Evolutionary conservation across 2,329 filamentous ascomycete genomes (phyloP), one percentile per base, ranked within the genome.

Genomic region (Colletotrichum sp.): DNA sequence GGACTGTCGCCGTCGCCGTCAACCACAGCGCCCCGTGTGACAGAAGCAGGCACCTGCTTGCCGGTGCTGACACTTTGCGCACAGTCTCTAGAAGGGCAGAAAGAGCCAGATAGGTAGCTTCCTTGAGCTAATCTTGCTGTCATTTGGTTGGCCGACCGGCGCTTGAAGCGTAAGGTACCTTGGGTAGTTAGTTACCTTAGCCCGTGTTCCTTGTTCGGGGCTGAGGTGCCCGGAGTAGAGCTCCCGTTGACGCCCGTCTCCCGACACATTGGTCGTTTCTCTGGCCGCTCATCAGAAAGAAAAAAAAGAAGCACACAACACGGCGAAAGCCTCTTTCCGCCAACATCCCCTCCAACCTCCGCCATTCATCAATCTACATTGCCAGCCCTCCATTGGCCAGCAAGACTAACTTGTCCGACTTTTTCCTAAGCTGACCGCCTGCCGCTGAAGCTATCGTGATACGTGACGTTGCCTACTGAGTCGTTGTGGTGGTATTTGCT

Each of bases 391-490:
- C 61, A 64, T 64, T 66, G 67, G 24, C 7, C 26, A 65, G 26
- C 60, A 39, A 59, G 60, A 28, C 72, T 52, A 60, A 36, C 43
- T 60, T 48, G 59, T n/a, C 30, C 32, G 16, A 65, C 26, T 36
- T 43, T 34, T 43, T 64, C 30, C 24, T 32, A 73, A 72, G 57
- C 65, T 74, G 43, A 59, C 48, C 64, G 30, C 55, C 59, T 61
- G 65, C 59, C 21, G 64, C 73, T 72, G 70, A 74, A 68, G 70
- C 36, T 67, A 76, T 76, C 74, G 74, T 76, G 70, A 76, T 69
- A 71, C 70, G 74, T 76, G 71, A 76, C 74, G 74, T 76, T 32
- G 64, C 59, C 74, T 69, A 71, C 28, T 65, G 74, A 74, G 57
- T 61, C 52, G 63, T 76, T 59, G 72, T 67, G 57, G 61, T 75